A percentile compares a stretch with the other conserved stretches of the same genome.
phyloP scores from a whole-genome alignment of 257 asterid genomes.

The Rubia yunnanensis region DNA sequence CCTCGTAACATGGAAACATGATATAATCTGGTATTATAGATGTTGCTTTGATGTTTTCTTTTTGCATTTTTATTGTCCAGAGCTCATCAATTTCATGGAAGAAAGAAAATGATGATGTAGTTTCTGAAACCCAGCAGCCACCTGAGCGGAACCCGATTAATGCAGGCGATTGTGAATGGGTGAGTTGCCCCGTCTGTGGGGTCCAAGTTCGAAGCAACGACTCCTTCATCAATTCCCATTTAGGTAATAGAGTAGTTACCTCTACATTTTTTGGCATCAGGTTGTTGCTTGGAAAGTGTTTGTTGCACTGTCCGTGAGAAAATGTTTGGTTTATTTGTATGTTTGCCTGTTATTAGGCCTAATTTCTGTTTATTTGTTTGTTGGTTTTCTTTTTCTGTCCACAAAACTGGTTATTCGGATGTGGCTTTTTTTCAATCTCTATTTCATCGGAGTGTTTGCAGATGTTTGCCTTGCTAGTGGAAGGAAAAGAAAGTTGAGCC shows the following conservation, averaged over 20 bases:
- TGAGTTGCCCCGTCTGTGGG: constrained; percentile 75
- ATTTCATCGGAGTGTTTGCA: constrained; percentile 32
- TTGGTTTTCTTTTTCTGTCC: not conserved
- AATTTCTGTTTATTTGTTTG: not conserved
- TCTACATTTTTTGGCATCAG: not conserved
- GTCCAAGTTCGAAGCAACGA: constrained; percentile 37
- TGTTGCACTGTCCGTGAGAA: not conserved
- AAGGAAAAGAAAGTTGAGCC: constrained; percentile 65
- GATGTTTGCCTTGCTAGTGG: constrained; percentile 78
- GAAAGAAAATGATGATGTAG: constrained; percentile 15
- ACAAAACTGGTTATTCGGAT: constrained; percentile 2
- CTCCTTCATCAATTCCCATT: constrained; percentile 59
- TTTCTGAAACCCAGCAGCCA: constrained; percentile 2
- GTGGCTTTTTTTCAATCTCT: too few relatives aligned
- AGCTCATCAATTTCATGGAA: constrained; percentile 17
- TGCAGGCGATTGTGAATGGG: constrained; percentile 25
- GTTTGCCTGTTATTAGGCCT: not conserved
- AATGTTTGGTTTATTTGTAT: not conserved
- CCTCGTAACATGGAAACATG: not conserved
- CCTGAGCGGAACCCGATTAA: constrained; percentile 1
- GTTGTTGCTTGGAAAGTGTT: not conserved
- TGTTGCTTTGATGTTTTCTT: not conserved
- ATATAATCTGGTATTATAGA: not conserved
- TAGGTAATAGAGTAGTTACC: constrained; percentile 34
- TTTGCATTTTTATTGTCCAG: constrained; percentile 15